Conservation (phyloP, 2,329 filamentous ascomycete species). For the Daldinia eschscholtzii region DNA sequence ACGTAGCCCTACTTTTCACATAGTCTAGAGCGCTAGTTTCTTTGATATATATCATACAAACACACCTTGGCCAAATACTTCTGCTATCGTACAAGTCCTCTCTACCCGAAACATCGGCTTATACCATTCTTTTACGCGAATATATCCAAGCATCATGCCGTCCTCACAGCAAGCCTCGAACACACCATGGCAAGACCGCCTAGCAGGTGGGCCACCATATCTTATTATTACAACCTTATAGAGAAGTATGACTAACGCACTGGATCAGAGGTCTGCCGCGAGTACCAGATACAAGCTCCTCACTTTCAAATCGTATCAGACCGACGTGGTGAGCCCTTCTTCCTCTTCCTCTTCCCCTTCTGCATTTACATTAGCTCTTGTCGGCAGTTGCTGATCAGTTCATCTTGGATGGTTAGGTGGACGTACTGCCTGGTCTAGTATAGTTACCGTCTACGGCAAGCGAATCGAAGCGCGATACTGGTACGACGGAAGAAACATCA, state of each 20-base stretch:
- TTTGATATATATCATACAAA: conserved; percentile 30
- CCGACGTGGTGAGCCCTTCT: conserved; percentile 69
- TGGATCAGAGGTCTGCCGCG: conserved; percentile 67
- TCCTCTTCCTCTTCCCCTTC: background rate
- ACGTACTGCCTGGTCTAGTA: conserved; percentile 90
- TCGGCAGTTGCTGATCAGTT: conserved; percentile 26
- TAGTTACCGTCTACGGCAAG: conserved; percentile 77
- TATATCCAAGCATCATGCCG: conserved; percentile 45
- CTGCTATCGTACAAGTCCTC: conserved; percentile 6
- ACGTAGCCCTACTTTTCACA: conserved; percentile 32
- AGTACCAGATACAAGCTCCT: conserved; percentile 65
- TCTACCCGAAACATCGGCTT: conserved; percentile 25
- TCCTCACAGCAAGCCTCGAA: conserved; percentile 42
- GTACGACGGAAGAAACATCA: conserved; percentile 90
- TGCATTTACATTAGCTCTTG: background rate
- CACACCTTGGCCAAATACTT: conserved; percentile 14
- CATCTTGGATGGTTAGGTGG: conserved; percentile 69
- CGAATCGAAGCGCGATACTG: conserved; percentile 82
- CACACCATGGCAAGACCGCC: conserved; percentile 67
- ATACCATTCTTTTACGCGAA: conserved; percentile 16
- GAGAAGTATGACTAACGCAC: conserved; percentile 26
- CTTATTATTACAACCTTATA: conserved; percentile 18
- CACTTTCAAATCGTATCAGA: conserved; percentile 80
- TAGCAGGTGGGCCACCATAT: conserved; percentile 61
- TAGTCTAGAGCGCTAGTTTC: conserved; percentile 19